Conservation (phyloP, 495 filamentous ascomycete genomes). For the Aspergillus sclerotioniger region DNA sequence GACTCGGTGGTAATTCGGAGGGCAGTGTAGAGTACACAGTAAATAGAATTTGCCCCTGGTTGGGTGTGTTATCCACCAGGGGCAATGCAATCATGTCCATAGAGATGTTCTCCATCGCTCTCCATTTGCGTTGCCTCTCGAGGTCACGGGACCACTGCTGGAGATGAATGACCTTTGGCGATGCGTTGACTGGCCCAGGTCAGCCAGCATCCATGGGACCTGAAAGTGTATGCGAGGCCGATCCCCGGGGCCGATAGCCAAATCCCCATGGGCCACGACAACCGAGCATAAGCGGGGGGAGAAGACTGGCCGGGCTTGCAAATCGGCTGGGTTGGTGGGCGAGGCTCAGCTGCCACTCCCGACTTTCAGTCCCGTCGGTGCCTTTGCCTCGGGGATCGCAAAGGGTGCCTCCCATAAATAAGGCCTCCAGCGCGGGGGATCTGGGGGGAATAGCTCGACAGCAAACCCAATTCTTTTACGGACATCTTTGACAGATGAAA, state of each 20-base stretch:
- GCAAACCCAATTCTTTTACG: not conserved
- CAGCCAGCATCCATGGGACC: conserved; percentile 5
- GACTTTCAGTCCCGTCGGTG: conserved; percentile 26
- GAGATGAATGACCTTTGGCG: not conserved
- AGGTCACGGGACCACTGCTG: too few species aligned
- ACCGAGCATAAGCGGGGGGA: conserved; percentile 5
- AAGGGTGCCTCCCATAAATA: conserved; percentile 14
- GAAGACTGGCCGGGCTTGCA: conserved; percentile 14
- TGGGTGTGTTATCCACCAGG: too few species aligned
- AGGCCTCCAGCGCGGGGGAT: not conserved
- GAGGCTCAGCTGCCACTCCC: conserved; percentile 29
- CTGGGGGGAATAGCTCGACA: too few species aligned
- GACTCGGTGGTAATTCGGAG: conserved; percentile 16
- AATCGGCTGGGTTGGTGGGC: conserved; percentile 18
- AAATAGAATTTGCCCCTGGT: too few species aligned
- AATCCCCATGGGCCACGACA: too few species aligned
- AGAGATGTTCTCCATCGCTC: too few species aligned
- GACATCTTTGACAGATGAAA: too few species aligned
- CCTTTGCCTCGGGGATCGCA: conserved; percentile 35
- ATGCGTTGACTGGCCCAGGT: not conserved
- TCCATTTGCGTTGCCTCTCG: too few species aligned
- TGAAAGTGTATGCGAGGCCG: too few species aligned
- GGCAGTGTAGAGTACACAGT: too few species aligned
- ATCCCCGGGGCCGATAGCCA: too few species aligned
- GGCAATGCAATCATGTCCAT: too few species aligned